Percentiles rank a stretch among this genome's conserved stretches.
These are phyloP conservation scores for Diplodia mutila DNA, from an alignment of 2,329 filamentous ascomycete species.

Conservation along the genomic window DNA sequence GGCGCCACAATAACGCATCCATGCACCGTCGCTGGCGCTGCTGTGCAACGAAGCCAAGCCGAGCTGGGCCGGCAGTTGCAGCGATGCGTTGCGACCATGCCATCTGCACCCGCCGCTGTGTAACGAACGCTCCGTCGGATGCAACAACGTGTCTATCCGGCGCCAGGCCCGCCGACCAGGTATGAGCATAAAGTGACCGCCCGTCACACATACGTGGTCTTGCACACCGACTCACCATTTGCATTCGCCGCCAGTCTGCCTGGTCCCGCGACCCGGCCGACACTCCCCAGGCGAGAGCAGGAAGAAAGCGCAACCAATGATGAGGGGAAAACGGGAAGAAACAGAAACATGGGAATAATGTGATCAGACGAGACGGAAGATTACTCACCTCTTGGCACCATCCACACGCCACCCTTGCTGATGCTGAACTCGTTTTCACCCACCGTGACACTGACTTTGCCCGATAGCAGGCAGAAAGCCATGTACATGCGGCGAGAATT, in stretches of 20 bases:
- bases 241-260: constrained; percentile 12
- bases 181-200: constrained; percentile 37
- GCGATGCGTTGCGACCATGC: constrained; percentile 10
- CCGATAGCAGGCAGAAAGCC: constrained; percentile 88
- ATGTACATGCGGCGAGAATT: constrained; percentile 97
- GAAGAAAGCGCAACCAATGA: not conserved
- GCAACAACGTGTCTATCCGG: constrained; percentile 17
- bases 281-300: too few relatives aligned
- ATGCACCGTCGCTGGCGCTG: constrained; percentile 1
- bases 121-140: constrained; percentile 19
- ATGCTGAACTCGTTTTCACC: constrained; percentile 79
- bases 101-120: constrained; percentile 18
- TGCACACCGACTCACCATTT: constrained; percentile 28
- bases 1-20: constrained; percentile 4
- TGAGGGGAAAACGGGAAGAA: not conserved
- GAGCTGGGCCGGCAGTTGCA: constrained; percentile 8
- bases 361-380: constrained; percentile 26
- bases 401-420: constrained; percentile 85
- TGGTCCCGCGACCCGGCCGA: constrained; percentile 11
- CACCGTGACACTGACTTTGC: constrained; percentile 79
- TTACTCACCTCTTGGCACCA: constrained; percentile 86
- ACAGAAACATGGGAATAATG: not conserved
- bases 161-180: constrained; percentile 23
- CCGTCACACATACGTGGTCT: constrained; percentile 35
- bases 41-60: constrained; percentile 6